A percentile compares a stretch with the other conserved stretches of the same genome.
Conservation (phyloP, 768 basidiomycete genomes). For the Auriscalpium orientale region DNA sequence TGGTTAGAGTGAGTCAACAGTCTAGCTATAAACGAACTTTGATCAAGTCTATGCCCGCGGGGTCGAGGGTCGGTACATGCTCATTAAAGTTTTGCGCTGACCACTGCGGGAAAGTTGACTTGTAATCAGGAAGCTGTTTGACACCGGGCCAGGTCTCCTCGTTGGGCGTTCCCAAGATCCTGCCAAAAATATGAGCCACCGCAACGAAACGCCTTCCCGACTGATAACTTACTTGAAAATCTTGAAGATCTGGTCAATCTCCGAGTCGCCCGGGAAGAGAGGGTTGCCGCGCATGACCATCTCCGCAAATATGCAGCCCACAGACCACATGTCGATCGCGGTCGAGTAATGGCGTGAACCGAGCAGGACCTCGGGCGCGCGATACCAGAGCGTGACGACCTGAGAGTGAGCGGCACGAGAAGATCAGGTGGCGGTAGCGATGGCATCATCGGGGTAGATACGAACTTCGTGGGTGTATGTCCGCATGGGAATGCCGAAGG, state of each 20-base stretch:
- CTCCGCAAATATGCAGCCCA: conserved; percentile 97
- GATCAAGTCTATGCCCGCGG: conserved; percentile 72
- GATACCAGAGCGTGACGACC: conserved; percentile 99
- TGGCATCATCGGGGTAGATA: conserved; percentile 2
- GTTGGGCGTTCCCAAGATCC: conserved; percentile 89
- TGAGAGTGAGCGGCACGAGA: conserved; percentile 23
- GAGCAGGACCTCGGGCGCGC: conserved; percentile 93
- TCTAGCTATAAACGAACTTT: conserved; percentile 33
- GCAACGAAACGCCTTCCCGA: too few relatives aligned
- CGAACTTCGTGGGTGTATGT: conserved; percentile 98
- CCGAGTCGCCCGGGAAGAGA: conserved; percentile 97
- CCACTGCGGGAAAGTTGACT: conserved; percentile 96
- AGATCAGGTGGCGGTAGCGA: neutral
- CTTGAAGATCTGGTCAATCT: conserved; percentile 99
- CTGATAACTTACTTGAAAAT: conserved; percentile 76
- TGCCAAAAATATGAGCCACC: conserved; percentile 22
- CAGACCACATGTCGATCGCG: conserved; percentile 99
- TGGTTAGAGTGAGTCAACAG: neutral
- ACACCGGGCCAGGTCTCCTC: conserved; percentile 93
- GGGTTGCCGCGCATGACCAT: conserved; percentile 91
- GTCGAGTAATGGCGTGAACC: conserved; percentile 96
- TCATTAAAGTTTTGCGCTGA: conserved; percentile 59
- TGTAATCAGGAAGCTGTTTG: conserved; percentile 84
- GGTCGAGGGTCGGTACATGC: conserved; percentile 67
- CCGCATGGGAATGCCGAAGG: conserved; percentile 94